Conservation (phyloP, 352 stramenopile species). For the Phytophthora sansomeana region DNA sequence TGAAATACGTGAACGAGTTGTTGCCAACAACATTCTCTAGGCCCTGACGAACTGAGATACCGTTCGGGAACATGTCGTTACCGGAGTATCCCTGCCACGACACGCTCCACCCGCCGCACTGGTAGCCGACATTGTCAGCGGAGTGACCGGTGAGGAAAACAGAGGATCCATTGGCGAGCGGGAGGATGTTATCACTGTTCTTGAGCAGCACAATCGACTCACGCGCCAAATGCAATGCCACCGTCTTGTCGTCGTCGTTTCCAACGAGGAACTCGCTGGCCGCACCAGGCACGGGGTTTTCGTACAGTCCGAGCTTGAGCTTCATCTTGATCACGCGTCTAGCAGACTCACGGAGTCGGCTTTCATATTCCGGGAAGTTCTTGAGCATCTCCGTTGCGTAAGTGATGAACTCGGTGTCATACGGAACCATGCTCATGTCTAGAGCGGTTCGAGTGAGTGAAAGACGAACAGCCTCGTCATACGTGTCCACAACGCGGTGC, state of each 20-base stretch:
- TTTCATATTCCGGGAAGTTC: constrained; percentile 39
- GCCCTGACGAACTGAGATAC: constrained; percentile 59
- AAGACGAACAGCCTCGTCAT: constrained; percentile 68
- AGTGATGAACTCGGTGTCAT: constrained; percentile 57
- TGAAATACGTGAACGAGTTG: constrained; percentile 59
- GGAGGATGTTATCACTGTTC: constrained; percentile 67
- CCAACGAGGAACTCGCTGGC: constrained; percentile 53
- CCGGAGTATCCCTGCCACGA: constrained; percentile 86
- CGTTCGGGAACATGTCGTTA: constrained; percentile 68
- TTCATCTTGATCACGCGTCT: constrained; percentile 81
- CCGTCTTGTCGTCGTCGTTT: constrained; percentile 47
- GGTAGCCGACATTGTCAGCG: constrained; percentile 67
- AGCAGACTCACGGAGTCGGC: constrained; percentile 60
- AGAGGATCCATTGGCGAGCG: constrained; percentile 40
- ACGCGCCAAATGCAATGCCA: constrained; percentile 66
- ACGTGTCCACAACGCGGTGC: constrained; percentile 56
- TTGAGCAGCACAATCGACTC: constrained; percentile 87
- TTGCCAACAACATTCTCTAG: constrained; percentile 44
- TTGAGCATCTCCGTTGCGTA: constrained; percentile 55
- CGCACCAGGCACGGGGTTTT: constrained; percentile 59
- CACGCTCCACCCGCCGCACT: constrained; percentile 83
- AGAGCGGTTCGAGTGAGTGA: constrained; percentile 79
- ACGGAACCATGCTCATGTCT: constrained; percentile 92
- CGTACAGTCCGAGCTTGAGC: constrained; percentile 74
- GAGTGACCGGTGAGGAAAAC: constrained; percentile 79